A percentile compares a stretch with the other conserved stretches of the same genome.
These are phyloP conservation scores for Ascomycota sp. DNA, from an alignment of 2,329 filamentous ascomycete genomes.

Conservation along the genomic window DNA sequence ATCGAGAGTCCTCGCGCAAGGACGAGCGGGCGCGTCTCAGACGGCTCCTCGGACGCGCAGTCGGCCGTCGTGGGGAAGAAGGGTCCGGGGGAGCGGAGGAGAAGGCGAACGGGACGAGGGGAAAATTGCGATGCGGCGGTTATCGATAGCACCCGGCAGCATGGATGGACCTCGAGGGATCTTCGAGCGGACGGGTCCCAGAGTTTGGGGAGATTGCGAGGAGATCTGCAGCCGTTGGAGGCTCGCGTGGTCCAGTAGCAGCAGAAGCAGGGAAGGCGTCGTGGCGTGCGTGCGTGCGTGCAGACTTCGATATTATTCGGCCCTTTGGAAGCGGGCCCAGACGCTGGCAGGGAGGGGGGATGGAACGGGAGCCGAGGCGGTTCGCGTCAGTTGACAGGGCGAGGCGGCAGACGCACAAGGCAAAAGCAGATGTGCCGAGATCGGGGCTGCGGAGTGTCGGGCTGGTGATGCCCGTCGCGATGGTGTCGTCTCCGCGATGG, in stretches of 20 bases:
- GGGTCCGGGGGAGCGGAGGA: neutral
- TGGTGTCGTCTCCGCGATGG: no score
- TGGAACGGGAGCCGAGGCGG: constrained; percentile 3
- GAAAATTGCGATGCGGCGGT: neutral
- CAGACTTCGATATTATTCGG: constrained; percentile 18
- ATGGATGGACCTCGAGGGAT: neutral
- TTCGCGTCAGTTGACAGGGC: no score
- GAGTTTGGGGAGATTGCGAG: constrained; percentile 10
- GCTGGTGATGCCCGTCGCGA: no score
- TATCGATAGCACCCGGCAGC: constrained; percentile 3
- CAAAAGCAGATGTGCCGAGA: no score
- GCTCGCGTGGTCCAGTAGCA: constrained; percentile 3
- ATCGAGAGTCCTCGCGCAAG: neutral
- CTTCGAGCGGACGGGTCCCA: neutral
- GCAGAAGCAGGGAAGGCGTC: constrained; percentile 4
- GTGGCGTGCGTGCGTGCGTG: constrained; percentile 9
- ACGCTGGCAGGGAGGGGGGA: no score
- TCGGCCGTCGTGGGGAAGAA: neutral
- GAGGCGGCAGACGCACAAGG: no score
- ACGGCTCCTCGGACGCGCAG: neutral
- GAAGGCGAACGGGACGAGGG: no score
- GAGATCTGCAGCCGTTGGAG: constrained; percentile 2
- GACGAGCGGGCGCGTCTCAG: neutral
- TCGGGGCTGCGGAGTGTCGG: neutral
- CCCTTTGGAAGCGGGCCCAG: constrained; percentile 15